Evolutionary conservation across 2,329 filamentous ascomycete species (phyloP), one percentile per base, ranked within the genome.

Genomic region (Sarocladiaceae sp.): DNA sequence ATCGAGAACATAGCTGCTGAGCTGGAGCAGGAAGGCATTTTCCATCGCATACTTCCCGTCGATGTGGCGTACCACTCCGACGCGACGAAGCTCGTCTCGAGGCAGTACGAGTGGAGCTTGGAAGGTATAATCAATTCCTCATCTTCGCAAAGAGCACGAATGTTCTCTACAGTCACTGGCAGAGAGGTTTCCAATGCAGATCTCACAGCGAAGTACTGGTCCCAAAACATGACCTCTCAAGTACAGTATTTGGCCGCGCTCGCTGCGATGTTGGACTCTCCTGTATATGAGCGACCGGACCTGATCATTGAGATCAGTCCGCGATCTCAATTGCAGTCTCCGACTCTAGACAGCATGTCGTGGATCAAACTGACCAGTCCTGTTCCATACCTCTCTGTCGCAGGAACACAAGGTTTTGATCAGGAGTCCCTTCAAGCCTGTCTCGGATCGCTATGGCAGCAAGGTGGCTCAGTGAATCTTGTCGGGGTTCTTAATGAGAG

Each of bases 291-390:
- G 10, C 15, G 25, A 20, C 26, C 28, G 13, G 44, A 29, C 13
- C 31, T 22, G 12, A 37, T 59, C 15, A 26, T 60, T n/a, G 59
- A 60, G 29, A 20, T 60, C 10, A 58, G 59, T 8, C 56, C 56
- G 3, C 58, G 52, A 54, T 11, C 52, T 58, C 2, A 23, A 36
- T 1, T 55, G 55, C 3, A 17, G 67, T 67, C 7, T 65, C 66
- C 37, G 66, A 68, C 0, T 61, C 72, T 75, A 50, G 68, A 76
- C 46, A 70, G 72, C 1, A 71, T 75, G 3, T 12, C 33, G 8
- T 70, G 74, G 23, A 67, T 66, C 1, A 69, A 71, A 1, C 59
- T 71, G 26, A 71, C 74, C 20, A 57, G 71, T 4, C 70, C 71
- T 2, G 4, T 33, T 20, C 25, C 20, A 11, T 48, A 20, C 25